Conservation (phyloP, 2,329 filamentous ascomycete species). For the Curvularia sp. region DNA sequence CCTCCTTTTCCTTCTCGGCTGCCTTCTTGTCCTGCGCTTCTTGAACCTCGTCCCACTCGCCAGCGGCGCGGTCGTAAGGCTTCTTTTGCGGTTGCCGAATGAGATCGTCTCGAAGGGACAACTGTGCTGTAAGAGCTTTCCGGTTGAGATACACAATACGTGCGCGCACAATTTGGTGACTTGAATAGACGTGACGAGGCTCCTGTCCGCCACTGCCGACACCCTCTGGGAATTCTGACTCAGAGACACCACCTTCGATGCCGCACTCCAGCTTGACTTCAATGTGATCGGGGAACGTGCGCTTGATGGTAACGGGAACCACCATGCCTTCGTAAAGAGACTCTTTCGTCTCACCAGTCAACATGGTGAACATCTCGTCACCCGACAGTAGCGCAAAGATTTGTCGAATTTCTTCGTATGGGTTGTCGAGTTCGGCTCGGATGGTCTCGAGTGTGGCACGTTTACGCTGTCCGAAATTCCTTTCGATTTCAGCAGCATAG, state of each 20-base stretch:
- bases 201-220: slow-evolving; percentile 59
- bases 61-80: slow-evolving; percentile 70
- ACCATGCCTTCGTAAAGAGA: slow-evolving; percentile 90
- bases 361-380: slow-evolving; percentile 92
- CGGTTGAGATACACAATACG: slow-evolving; percentile 89
- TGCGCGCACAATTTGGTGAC: slow-evolving; percentile 84
- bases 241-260: slow-evolving; percentile 85
- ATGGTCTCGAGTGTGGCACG: slow-evolving; percentile 96
- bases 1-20: slow-evolving; percentile 83
- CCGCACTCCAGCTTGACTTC: slow-evolving; percentile 94
- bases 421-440: slow-evolving; percentile 86
- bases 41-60: slow-evolving; percentile 85
- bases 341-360: slow-evolving; percentile 89
- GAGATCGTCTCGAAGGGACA: slow-evolving; percentile 83
- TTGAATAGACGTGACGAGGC: slow-evolving; percentile 70
- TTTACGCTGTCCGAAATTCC: slow-evolving; percentile 91
- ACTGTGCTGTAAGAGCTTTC: slow-evolving; percentile 80
- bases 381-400: slow-evolving; percentile 73
- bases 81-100: slow-evolving; percentile 65
- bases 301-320: slow-evolving; percentile 83
- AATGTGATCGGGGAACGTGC: slow-evolving; percentile 90
- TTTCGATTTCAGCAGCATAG: slow-evolving; percentile 93
- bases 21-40: slow-evolving; percentile 81
- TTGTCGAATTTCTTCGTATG: slow-evolving; percentile 91
- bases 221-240: slow-evolving; percentile 78